These are phyloP conservation scores for Linderniella brevidens DNA, from an alignment of 257 asterid species.

Conservation along the genomic window DNA sequence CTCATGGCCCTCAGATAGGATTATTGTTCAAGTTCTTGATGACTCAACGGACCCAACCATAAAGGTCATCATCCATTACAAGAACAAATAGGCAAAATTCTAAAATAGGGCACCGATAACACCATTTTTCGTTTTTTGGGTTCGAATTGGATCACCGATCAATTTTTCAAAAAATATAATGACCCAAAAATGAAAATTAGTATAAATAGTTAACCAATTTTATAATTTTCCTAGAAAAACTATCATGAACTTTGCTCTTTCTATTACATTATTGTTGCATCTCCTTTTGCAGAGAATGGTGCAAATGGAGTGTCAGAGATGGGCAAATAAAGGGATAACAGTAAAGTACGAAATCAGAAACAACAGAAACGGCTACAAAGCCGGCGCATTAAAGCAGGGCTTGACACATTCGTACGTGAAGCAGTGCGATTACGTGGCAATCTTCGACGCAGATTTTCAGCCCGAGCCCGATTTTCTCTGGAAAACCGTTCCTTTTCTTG, in stretches of 20 bases:
- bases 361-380: conserved; percentile 86
- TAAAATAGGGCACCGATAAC: no score
- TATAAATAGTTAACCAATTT: no score
- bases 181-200: no score
- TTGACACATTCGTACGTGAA: conserved; percentile 55
- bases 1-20: conserved; percentile 56
- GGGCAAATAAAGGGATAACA: conserved; percentile 87
- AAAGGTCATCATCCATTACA: background rate
- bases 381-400: conserved; percentile 86
- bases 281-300: conserved; percentile 45
- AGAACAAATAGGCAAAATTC: background rate
- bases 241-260: background rate
- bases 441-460: conserved; percentile 87
- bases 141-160: no score
- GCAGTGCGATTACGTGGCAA: conserved; percentile 73
- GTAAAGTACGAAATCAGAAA: conserved; percentile 79
- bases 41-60: conserved; percentile 30
- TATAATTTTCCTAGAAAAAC: no score
- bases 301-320: conserved; percentile 75
- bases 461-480: conserved; percentile 94
- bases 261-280: background rate
- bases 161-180: no score
- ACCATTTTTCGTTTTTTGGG: no score
- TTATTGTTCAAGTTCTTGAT: conserved; percentile 61
- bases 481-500: conserved; percentile 65